Evolutionary conservation across 768 basidiomycete species (phyloP), one percentile per base, ranked within the genome.

Genomic region (Pulveroboletus sp.): DNA sequence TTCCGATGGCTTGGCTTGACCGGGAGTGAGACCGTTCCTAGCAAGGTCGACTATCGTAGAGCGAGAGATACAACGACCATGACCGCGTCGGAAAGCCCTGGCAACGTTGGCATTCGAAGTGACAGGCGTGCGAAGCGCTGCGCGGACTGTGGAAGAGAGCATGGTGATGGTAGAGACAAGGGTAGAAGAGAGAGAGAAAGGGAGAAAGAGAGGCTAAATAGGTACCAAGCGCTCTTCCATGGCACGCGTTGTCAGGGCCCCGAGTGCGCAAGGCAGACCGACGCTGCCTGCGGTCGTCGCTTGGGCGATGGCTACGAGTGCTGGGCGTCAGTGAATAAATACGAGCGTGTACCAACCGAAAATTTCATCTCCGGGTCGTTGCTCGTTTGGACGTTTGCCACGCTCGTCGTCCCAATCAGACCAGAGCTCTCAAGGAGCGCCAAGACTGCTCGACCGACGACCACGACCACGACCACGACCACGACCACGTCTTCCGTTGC

Each of bases 1-100:
- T 21, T 21, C 56, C 57, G 18, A 46, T 44, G 5, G 50, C 17
- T 27, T 49, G 36, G 40, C 8, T 6, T 43, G 38, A 27, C 39
- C 47, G 0, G 50, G 36, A 1, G 49, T 3, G 6, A 58, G 36
- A 17, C 40, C 40, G 39, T 50, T 53, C 0, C 52, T 55, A 28
- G 59, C 56, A 32, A 30, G 38, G 5, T 6, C 35, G 26, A 37
- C 39, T 3, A 15, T 6, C 5, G 42, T 15, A 4, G 60, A 59
- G 36, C 43, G 44, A 18, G 66, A 55, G 14, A 64, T 33, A 8
- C 18, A 48, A 37, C 67, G 60, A 43, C 43, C 35, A 36, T 30
- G 38, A 26, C 36, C 45, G 28, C 38, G 37, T 43, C 51, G 49
- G 35, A 21, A 4, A 21, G 27, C 10, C 4, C 45, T 27, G 11